Percentiles rank a stretch among this genome's conserved stretches.
Evolutionary conservation across 352 stramenopile species (phyloP).

Genomic region (Phytophthora meadii): DNA sequence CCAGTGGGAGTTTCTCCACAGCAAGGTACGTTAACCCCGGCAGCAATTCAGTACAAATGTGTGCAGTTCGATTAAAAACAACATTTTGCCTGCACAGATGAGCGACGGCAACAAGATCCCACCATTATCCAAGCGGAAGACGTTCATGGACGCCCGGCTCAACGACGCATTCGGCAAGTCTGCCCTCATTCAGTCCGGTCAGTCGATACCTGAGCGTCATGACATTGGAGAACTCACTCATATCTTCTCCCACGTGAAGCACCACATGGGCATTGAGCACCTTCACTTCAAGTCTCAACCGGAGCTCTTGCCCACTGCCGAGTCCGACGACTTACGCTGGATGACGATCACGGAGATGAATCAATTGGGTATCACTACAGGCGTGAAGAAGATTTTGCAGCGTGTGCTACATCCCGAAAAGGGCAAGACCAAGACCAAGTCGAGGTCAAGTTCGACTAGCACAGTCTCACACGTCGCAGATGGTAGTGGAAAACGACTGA

Average conservation of each 20-base stretch:
- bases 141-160: constrained; percentile 56
- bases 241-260: constrained; percentile 92
- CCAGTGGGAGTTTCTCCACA: constrained; percentile 91
- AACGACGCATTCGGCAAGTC: constrained; percentile 40
- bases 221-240: constrained; percentile 82
- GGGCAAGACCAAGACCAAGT: constrained; percentile 24
- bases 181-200: constrained; percentile 22
- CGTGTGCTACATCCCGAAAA: constrained; percentile 43
- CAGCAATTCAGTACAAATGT: not conserved
- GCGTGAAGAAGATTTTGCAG: constrained; percentile 88
- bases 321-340: constrained; percentile 56
- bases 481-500: constrained; percentile 46
- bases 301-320: constrained; percentile 12
- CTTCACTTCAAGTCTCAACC: constrained; percentile 61
- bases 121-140: constrained; percentile 65
- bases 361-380: constrained; percentile 85
- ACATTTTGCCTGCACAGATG: constrained; percentile 38
- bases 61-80: not conserved
- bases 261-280: constrained; percentile 91
- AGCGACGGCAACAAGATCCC: constrained; percentile 70
- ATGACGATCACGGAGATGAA: constrained; percentile 82
- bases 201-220: constrained; percentile 40
- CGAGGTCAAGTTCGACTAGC: constrained; percentile 15
- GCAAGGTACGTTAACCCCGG: constrained; percentile 46
- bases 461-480: constrained; percentile 54